phyloP scores from a whole-genome alignment of 345 rosid species.

The Camelina hispida region DNA sequence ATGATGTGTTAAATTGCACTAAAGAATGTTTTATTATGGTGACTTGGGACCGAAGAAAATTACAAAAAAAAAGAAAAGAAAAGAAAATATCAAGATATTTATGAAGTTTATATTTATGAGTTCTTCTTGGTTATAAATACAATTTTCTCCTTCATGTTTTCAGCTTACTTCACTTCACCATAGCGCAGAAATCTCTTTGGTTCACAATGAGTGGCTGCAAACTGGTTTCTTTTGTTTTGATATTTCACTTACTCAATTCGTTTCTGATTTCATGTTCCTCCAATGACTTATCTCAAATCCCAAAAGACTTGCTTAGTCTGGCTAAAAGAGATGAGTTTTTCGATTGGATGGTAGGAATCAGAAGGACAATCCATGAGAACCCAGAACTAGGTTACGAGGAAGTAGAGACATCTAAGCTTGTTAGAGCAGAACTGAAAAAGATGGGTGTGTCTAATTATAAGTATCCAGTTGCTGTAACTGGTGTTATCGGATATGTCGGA shows the following conservation, averaged over 20 bases:
- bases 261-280: constrained; percentile 38
- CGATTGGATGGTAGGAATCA: constrained; percentile 75
- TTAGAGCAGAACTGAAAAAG: constrained; percentile 68
- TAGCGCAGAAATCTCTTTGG: constrained; percentile 18
- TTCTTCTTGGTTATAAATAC: constrained; percentile 16
- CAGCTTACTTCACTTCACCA: constrained; percentile 27
- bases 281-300: constrained; percentile 53
- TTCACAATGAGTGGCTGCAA: constrained; percentile 45
- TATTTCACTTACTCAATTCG: constrained; percentile 41
- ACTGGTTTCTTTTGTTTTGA: constrained; percentile 52
- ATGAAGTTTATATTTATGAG: neutral
- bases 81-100: too few relatives aligned
- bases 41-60: too few relatives aligned
- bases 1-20: too few relatives aligned
- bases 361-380: constrained; percentile 84
- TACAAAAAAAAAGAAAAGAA: too few relatives aligned
- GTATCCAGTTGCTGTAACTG: constrained; percentile 76
- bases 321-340: constrained; percentile 59
- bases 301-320: constrained; percentile 55
- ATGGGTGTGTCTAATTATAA: constrained; percentile 62
- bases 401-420: constrained; percentile 82
- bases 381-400: constrained; percentile 89
- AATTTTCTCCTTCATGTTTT: constrained; percentile 29
- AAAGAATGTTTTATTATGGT: too few relatives aligned
- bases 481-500: constrained; percentile 77